Evolutionary conservation across 2,329 filamentous ascomycete genomes (phyloP), one percentile per base, ranked within the genome.

Genomic region (Calonectria pauciramosa): DNA sequence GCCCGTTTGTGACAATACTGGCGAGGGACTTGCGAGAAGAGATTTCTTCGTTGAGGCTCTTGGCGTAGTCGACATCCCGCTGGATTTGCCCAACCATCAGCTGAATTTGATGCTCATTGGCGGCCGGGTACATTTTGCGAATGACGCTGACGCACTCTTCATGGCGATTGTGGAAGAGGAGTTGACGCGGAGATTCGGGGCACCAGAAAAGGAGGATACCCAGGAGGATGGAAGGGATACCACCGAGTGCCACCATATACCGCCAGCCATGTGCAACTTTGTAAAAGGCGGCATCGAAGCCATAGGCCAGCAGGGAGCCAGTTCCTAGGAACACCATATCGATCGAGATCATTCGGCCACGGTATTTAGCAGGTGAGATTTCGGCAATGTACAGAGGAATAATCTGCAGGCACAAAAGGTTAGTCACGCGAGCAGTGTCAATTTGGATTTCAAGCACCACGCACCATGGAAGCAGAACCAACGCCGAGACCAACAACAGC

Each of bases 381-480:
- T 80, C 77, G 28, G 78, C 78, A 41, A 80, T 79, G 72, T 80
- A 80, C 9, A 85, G 70, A 13, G 82, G 75, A 30, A 76, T 76
- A 54, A 77, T 77, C 75, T 77, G 16, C 10, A 28, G 16, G 9
- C 23, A n/a, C 18, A 4, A 38, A 18, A 20, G 4, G 30, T 7
- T 8, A 47, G 34, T 73, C 36, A 75, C 66, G 8, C 3, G 26
- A 32, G 10, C n/a, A 69, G 23, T 18, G 1, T 30, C 6, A n/a
- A 34, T 7, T 20, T 36, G 4, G 9, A 30, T 26, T 34, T 23
- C 6, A 44, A 32, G 10, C 8, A 14, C n/a, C 23, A 56, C 83
- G 69, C 34, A 86, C 81, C 86, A 88, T 87, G 20, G 84, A 84
- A 18, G 85, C 86, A 8, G 82, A 83, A 1, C 85, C 84, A 34